Conservation (phyloP, 1,284 basidiomycete genomes). For the Vanrija humicola region DNA sequence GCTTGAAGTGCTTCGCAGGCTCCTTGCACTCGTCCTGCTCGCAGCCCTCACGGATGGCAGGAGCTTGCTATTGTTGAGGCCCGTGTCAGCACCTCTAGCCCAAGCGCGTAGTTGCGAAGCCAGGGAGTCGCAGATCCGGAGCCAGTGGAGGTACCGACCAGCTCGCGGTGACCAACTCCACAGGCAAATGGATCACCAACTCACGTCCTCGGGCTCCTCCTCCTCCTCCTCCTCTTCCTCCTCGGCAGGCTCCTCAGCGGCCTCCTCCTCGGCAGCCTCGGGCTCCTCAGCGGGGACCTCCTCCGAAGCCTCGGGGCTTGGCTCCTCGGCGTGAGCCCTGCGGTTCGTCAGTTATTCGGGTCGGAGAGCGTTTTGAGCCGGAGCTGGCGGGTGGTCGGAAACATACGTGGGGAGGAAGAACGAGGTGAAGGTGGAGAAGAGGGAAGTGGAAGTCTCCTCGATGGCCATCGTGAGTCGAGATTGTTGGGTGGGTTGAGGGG, state of each 20-base stretch:
- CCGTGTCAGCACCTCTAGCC: background rate
- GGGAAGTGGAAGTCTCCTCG: conserved; percentile 23
- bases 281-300: conserved; percentile 39
- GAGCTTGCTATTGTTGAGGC: conserved; percentile 55
- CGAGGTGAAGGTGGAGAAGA: conserved; percentile 33
- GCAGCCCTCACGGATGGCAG: conserved; percentile 70
- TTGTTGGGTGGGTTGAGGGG: background rate
- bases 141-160: background rate
- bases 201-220: conserved; percentile 76
- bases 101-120: background rate
- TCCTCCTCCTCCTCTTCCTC: conserved; percentile 54
- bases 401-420: conserved; percentile 43
- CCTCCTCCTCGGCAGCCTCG: conserved; percentile 41
- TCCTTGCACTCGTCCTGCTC: conserved; percentile 65
- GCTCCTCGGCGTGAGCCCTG: conserved; percentile 49
- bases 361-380: too few relatives aligned
- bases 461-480: conserved; percentile 13
- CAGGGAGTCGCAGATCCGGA: background rate
- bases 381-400: too few relatives aligned
- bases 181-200: conserved; percentile 39
- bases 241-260: conserved; percentile 45
- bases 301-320: conserved; percentile 45
- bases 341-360: too few relatives aligned
- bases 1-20: conserved; percentile 77
- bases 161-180: background rate